Evolutionary conservation across 1,284 basidiomycete species (phyloP).

Genomic region (Rhodotorula sp.): DNA sequence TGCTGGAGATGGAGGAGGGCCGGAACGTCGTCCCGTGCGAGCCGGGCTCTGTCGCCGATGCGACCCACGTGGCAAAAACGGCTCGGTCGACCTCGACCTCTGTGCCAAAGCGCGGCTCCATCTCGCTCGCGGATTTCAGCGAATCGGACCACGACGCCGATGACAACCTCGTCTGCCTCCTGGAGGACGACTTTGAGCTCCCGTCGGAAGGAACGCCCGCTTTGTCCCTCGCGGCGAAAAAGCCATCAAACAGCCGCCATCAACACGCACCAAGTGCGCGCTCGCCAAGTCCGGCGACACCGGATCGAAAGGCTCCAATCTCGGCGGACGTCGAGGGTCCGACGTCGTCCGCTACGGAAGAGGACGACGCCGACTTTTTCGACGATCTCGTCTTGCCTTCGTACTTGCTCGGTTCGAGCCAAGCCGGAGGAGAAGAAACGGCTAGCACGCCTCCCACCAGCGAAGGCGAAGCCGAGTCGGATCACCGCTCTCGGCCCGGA

Average conservation of each 20-base stretch:
- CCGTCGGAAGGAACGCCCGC: slow-evolving; percentile 54
- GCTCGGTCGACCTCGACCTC: neutral
- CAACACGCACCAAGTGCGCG: too few relatives aligned
- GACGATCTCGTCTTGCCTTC: slow-evolving; percentile 75
- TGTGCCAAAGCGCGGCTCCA: slow-evolving; percentile 16
- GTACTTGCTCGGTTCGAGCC: slow-evolving; percentile 30
- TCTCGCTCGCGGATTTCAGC: slow-evolving; percentile 42
- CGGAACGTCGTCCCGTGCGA: neutral
- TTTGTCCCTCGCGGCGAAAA: slow-evolving; percentile 49
- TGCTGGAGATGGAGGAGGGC: slow-evolving; percentile 5
- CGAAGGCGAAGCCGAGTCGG: slow-evolving; percentile 56
- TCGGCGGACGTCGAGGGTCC: neutral
- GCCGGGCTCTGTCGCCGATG: slow-evolving; percentile 71
- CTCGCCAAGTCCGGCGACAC: too few relatives aligned
- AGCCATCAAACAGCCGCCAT: slow-evolving; percentile 62
- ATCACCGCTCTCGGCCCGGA: neutral
- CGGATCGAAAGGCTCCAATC: too few relatives aligned
- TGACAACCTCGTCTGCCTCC: slow-evolving; percentile 66
- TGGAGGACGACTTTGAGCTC: slow-evolving; percentile 53
- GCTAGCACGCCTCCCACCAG: slow-evolving; percentile 48
- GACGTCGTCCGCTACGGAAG: slow-evolving; percentile 55
- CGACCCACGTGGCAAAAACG: slow-evolving; percentile 52
- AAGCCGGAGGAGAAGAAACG: neutral
- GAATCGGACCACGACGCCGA: slow-evolving; percentile 58
- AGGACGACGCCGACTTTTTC: slow-evolving; percentile 66